Conservation (phyloP, 2,329 filamentous ascomycete genomes). For the Penicillium brasilianum region DNA sequence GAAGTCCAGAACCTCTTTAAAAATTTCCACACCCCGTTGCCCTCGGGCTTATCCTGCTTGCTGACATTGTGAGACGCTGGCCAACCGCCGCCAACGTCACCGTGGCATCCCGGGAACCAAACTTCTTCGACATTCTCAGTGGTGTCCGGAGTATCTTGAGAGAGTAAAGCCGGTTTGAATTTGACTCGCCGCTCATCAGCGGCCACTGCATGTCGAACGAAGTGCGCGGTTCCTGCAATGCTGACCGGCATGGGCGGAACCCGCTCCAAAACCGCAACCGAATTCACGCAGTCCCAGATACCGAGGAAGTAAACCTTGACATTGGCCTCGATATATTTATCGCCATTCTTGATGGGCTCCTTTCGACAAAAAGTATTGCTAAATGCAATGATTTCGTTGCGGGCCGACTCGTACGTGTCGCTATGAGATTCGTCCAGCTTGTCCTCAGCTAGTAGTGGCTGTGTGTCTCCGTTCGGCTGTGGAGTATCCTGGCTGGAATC, state of each 20-base stretch:
- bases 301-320: slow-evolving; percentile 1
- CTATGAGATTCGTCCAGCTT: neutral
- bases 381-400: neutral
- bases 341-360: neutral
- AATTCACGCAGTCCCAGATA: slow-evolving; percentile 1
- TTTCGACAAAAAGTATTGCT: neutral
- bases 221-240: neutral
- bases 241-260: neutral
- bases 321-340: neutral
- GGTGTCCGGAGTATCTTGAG: neutral
- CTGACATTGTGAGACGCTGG: neutral
- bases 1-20: neutral
- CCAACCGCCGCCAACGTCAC: slow-evolving; percentile 2
- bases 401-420: neutral
- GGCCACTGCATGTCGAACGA: neutral
- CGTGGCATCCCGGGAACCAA: neutral
- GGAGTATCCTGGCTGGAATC: neutral
- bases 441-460: neutral
- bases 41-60: neutral
- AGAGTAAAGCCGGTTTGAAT: neutral
- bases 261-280: neutral
- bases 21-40: neutral
- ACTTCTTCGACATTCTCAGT: neutral
- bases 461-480: neutral
- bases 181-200: neutral